Conservation (phyloP, 441 rosid species). For the Breynia disticha region DNA sequence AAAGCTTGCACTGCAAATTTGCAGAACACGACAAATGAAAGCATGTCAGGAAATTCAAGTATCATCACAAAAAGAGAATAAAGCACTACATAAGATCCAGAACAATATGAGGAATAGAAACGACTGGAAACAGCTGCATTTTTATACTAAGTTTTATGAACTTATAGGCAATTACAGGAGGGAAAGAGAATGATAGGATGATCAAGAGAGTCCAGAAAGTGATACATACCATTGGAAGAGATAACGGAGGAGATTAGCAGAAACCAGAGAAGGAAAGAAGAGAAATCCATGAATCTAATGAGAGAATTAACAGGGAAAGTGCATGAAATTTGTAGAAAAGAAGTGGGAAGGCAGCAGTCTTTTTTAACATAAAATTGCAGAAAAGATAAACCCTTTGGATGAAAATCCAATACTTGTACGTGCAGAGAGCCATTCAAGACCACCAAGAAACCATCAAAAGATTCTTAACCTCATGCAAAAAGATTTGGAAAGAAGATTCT, state of each 20-base stretch:
- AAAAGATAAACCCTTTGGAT: conserved; percentile 20
- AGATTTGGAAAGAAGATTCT: conserved; percentile 30
- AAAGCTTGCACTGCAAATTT: conserved; percentile 38
- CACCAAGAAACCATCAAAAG: conserved; percentile 18
- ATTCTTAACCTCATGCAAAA: conserved; percentile 42
- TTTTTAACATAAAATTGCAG: conserved; percentile 20
- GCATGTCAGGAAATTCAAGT: no score
- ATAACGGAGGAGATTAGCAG: conserved; percentile 37
- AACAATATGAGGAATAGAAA: no score
- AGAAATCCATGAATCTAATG: conserved; percentile 30
- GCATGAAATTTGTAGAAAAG: conserved; percentile 32
- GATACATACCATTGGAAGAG: conserved; percentile 35
- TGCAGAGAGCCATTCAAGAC: conserved; percentile 22
- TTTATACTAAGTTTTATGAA: no score
- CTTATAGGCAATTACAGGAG: no score
- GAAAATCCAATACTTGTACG: conserved; percentile 28
- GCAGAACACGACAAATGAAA: conserved; percentile 3
- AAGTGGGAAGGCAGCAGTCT: conserved; percentile 13
- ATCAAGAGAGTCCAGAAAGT: not conserved
- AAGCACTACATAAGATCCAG: no score
- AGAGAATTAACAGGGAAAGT: conserved; percentile 19
- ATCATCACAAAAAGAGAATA: no score
- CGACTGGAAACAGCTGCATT: no score
- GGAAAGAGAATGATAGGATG: not conserved
- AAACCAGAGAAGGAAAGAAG: conserved; percentile 38